Evolutionary conservation across 495 filamentous ascomycete genomes (phyloP), one percentile per base, ranked within the genome.

Genomic region (Penicillium bialowiezense): DNA sequence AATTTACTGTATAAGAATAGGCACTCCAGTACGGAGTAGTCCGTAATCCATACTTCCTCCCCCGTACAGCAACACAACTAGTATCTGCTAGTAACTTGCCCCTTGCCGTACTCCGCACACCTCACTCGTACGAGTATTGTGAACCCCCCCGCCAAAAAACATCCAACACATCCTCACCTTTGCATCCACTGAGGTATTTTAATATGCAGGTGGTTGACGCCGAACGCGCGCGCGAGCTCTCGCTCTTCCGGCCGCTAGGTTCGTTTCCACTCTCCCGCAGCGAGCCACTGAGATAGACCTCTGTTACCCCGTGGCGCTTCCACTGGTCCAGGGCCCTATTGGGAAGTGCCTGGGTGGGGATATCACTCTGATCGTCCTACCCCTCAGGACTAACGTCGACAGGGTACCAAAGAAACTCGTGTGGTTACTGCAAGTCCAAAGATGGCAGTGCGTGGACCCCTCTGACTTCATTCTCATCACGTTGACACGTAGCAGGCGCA

Each of bases 401-500:
- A 78, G 75, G 75, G 43, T 78, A 78, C 57, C 74, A 77, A 54
- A 71, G 68, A 34, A 73, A 73, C 47, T 67, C 68, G 20, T 81
- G 78, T 59, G 78, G 78, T 49, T 81, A 81, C 63, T 81, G 78
- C 65, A 79, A 79, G 64, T 73, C 71, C 32, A 59, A 71, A 32
- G 58, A 71, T 65, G 75, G 76, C 51, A 75, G 78, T 81, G 58
- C 64, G 76, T 75, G 38, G 44, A 10, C 44, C 32, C 33, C 46
- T 54, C 54, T 49, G 34, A 44, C 36, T 10, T 23, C 39, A 48
- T 41, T 35, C 17, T 34, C 48, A 20, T 45, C 20, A 41, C 50
- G 23, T 52, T 60, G 50, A 51, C 55, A 56, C 41, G 56, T 56
- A 44, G 52, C 68, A 97, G 95, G 87, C 67, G 86, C 81, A 62